A percentile compares a stretch with the other conserved stretches of the same genome.
Conservation (phyloP, 2,329 filamentous ascomycete species). For the Rosellinia necatrix region DNA sequence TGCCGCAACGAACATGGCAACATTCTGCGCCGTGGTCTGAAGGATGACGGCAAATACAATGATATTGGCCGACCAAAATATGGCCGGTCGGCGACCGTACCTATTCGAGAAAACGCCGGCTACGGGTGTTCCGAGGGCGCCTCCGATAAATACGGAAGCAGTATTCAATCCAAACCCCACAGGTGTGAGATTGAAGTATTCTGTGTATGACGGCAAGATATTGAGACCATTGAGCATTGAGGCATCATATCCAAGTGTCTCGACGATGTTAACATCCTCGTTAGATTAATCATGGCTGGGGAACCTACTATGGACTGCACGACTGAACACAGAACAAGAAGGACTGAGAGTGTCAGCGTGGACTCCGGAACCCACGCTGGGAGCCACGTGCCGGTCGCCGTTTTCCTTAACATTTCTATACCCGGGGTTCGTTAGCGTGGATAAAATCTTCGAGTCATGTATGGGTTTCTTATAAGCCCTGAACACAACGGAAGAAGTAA, state of each 20-base stretch:
- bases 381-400: slow-evolving; percentile 51
- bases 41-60: slow-evolving; percentile 51
- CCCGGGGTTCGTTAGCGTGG: not conserved
- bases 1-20: slow-evolving; percentile 55
- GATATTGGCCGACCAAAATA: slow-evolving; percentile 47
- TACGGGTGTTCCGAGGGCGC: slow-evolving; percentile 49
- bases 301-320: slow-evolving; percentile 48
- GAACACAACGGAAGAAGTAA: not conserved
- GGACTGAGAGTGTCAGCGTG: slow-evolving; percentile 44
- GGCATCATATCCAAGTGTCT: slow-evolving; percentile 48
- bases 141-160: slow-evolving; percentile 59
- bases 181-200: slow-evolving; percentile 60
- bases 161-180: slow-evolving; percentile 60
- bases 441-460: not conserved
- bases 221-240: slow-evolving; percentile 62
- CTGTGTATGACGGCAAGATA: slow-evolving; percentile 59
- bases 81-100: slow-evolving; percentile 49
- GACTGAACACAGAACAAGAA: slow-evolving; percentile 50
- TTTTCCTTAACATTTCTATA: slow-evolving; percentile 25
- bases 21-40: slow-evolving; percentile 54
- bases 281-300: not conserved
- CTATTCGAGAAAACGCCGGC: slow-evolving; percentile 49
- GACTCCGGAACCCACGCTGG: slow-evolving; percentile 53
- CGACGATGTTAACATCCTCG: slow-evolving; percentile 18
- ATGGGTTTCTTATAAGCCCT: not conserved